Percentiles rank a stretch among this genome's conserved stretches.
Conservation (phyloP, 1,139 yeast genomes). For the Arxiozyma bovina region DNA sequence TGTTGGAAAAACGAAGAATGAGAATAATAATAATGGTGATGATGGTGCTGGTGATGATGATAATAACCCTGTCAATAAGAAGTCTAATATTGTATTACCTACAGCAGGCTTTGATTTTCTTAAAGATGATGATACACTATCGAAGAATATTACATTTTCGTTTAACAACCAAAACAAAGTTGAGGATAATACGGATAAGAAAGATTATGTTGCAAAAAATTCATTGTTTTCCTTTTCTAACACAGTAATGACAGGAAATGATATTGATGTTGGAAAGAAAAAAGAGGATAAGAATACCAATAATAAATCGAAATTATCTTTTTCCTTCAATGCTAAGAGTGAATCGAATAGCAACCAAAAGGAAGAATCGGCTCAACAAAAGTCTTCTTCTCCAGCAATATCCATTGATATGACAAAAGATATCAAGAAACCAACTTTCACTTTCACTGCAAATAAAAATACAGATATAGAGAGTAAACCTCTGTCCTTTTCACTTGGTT, state of each 20-base stretch:
- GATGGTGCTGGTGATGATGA: too few species aligned
- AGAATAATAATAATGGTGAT: not conserved
- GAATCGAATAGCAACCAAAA: slow-evolving; percentile 3
- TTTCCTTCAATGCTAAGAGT: not conserved
- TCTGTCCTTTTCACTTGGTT: slow-evolving; percentile 5
- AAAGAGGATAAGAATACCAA: not conserved
- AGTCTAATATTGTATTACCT: slow-evolving; percentile 15
- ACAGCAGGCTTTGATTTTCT: slow-evolving; percentile 27
- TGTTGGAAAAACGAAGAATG: not conserved
- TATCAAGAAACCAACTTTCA: slow-evolving; percentile 7
- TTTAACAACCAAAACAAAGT: not conserved
- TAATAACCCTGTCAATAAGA: not conserved
- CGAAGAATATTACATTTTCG: slow-evolving; percentile 9
- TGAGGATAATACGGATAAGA: not conserved
- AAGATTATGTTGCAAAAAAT: not conserved
- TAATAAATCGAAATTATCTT: not conserved
- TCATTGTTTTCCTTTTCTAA: not conserved
- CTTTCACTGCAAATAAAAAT: slow-evolving; percentile 8
- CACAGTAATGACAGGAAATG: not conserved
- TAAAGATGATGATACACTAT: slow-evolving; percentile 16
- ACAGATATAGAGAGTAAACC: not conserved
- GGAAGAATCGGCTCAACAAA: slow-evolving; percentile 8
- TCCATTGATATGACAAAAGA: slow-evolving; percentile 6
- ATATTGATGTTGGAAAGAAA: slow-evolving; percentile 4
- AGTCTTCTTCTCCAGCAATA: slow-evolving; percentile 5